phyloP scores from a whole-genome alignment of 306 rosid species.

The Senna siamea region DNA sequence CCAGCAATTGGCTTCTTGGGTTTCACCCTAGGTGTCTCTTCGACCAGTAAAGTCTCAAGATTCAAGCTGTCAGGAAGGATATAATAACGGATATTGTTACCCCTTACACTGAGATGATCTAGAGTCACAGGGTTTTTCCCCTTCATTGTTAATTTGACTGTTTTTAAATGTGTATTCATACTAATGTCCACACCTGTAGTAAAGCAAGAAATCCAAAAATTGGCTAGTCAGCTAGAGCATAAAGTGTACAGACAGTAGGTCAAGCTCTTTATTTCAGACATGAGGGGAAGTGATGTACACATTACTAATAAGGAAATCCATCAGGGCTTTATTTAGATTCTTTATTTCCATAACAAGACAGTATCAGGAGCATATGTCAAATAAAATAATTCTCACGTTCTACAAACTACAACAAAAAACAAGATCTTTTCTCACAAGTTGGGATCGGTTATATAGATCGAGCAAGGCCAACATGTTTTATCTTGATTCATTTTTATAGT shows the following conservation, averaged over 20 bases:
- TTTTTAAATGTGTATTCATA: conserved; percentile 68
- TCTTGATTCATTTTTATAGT: too few species aligned
- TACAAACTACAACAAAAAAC: too few species aligned
- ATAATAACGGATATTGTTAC: conserved; percentile 43
- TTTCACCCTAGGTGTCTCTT: conserved; percentile 28
- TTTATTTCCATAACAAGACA: neutral
- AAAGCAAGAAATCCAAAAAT: neutral
- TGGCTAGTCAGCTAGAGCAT: neutral
- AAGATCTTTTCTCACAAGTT: too few species aligned
- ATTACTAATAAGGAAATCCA: neutral
- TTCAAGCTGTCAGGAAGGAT: conserved; percentile 28
- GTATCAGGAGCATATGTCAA: neutral
- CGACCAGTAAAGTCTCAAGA: conserved; percentile 24
- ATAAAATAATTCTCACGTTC: neutral
- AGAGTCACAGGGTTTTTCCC: conserved; percentile 79
- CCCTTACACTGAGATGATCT: conserved; percentile 82
- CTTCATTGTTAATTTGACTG: conserved; percentile 69
- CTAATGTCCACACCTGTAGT: conserved; percentile 18
- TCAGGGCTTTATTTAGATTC: neutral
- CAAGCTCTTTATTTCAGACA: conserved; percentile 6
- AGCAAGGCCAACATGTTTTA: too few species aligned
- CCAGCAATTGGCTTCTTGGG: conserved; percentile 26
- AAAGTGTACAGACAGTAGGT: conserved; percentile 1
- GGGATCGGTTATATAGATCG: too few species aligned
- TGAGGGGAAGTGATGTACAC: neutral